Base-by-base conservation (phyloP, 768 basidiomycete genomes). In the Termitomyces sp. region DNA sequence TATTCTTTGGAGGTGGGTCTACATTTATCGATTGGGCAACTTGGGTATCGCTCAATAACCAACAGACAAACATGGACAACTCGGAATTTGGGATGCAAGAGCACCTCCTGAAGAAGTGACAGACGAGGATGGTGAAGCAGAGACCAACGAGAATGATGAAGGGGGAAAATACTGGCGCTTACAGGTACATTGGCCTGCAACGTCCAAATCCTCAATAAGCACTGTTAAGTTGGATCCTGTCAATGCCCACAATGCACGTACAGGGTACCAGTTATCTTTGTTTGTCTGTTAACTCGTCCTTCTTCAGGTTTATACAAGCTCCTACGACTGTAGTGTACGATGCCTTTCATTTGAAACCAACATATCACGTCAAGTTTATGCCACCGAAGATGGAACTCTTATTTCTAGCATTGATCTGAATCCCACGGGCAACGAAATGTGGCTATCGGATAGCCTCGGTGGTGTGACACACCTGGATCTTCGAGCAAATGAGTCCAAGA, bases 11-110 rank as follows among this genome's bases (percentile, higher is more conserved):
- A 68, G 90, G 90, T 87, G 56, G 38, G 72, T 56, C 16, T n/a
- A 38, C 60, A 38, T 22, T 35, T 1, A 36, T 22, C 18, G 18
- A 40, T 36, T n/a, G 7, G 5, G 16, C 26, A 22, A 35, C 28
- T 22, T 16, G 11, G 36, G 9, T 6, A 33, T 24, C 55, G 49
- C 35, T 58, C 41, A 59, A 52, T n/a, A 20, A 11, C 18, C 16
- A 36, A 28, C 58, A 92, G 92, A 93, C 65, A 94, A 92, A 65
- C 84, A 90, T 62, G 92, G 92, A 0, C 81, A 86, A 64, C 73
- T 94, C 41, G 92, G 90, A 3, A 86, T 94, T 36, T 94, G 92
- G 92, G 92, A 94, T 70, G 86, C 92, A 10, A 81, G 82, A 60
- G 90, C 92, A 2, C 73, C 84, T 9, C 63, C 71, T 22, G 88